These are phyloP conservation scores for Chlamydomonas asymmetrica DNA, from an alignment of 139 green algal genomes.

Conservation along the genomic window DNA sequence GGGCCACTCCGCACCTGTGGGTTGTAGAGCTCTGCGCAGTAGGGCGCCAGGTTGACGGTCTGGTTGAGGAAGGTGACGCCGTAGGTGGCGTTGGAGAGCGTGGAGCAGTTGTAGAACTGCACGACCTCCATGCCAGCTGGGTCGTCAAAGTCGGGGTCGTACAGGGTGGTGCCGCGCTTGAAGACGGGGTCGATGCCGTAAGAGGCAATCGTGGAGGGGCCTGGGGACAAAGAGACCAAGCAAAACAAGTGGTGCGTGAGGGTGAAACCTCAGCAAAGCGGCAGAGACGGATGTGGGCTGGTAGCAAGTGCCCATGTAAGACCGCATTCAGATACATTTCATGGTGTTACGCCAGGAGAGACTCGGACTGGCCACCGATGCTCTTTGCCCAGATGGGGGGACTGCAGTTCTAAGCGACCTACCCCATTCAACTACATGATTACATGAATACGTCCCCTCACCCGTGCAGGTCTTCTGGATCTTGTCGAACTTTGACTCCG, in stretches of 20 bases:
- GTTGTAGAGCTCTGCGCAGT: constrained; percentile 82
- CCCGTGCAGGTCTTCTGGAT: constrained; percentile 70
- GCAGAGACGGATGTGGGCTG: too few relatives aligned
- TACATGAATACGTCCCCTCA: not conserved
- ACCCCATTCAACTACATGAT: too few relatives aligned
- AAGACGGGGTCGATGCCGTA: constrained; percentile 84
- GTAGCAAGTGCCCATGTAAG: too few relatives aligned
- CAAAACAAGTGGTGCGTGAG: not conserved
- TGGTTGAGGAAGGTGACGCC: constrained; percentile 40
- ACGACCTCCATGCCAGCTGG: constrained; percentile 13
- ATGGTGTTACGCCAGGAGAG: too few relatives aligned
- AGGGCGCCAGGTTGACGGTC: constrained; percentile 57
- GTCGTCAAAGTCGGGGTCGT: constrained; percentile 70
- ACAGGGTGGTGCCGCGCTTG: constrained; percentile 70
- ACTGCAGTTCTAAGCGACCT: too few relatives aligned
- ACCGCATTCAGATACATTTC: too few relatives aligned
- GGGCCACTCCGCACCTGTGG: too few relatives aligned
- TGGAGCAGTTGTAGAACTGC: constrained; percentile 75
- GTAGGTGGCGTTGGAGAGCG: constrained; percentile 47
- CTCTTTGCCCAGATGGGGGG: too few relatives aligned
- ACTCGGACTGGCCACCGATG: too few relatives aligned
- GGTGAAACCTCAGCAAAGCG: too few relatives aligned
- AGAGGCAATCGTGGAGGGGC: not conserved
- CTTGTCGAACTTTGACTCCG: constrained; percentile 64
- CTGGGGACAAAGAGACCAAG: not conserved